Base-by-base conservation (phyloP, 2,329 filamentous ascomycete species). In the Gnomoniopsis smithogilvyi region DNA sequence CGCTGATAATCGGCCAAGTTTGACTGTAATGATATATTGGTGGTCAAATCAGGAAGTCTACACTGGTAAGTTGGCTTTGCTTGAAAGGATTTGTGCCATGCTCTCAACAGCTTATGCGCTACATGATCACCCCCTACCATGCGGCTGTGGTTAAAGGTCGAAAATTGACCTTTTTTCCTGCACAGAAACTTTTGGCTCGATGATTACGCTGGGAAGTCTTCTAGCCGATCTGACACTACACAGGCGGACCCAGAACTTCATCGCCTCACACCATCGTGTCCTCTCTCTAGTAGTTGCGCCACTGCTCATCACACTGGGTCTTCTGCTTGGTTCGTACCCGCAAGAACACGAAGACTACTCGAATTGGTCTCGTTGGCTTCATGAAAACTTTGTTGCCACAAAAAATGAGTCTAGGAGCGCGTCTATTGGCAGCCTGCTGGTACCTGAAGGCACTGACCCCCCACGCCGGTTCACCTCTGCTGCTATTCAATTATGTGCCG, bases 181-280 rank as follows among this genome's bases (percentile, higher is more conserved):
- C 34, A 36, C 54, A 81, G 80, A 83, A 74, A 83, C 80, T 0
- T 82, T 83, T 62, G 78, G 80, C 60, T 74, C 77, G 59, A 79
- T 81, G 66, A 77, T 80, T 46, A 71, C 80, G 19, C 81, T 77
- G 58, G 80, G 80, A 38, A 78, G 81, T 59, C 72, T 82, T 53
- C 73, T 83, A 38, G 79, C 76, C 64, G 80, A 82, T 61, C 69
- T 82, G 33, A 75, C 78, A 7, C 77, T 79, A 60, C 72, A 80
- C 61, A 69, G 73, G 4, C 65, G 70, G 7, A 77, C 78, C 58
- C 79, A 79, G 54, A 72, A 73, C 56, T 78, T 78, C 59, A 67
- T 80, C 57, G 67, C 76, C 43, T 67, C 68, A 8, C 75, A 76
- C 62, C 73, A 73, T 34, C 74, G 72, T 55, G 57, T 69, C 10